A percentile compares a stretch with the other conserved stretches of the same genome.
Evolutionary conservation across 129 eudicot species (phyloP).

Genomic region (Oenanthe sinensis): DNA sequence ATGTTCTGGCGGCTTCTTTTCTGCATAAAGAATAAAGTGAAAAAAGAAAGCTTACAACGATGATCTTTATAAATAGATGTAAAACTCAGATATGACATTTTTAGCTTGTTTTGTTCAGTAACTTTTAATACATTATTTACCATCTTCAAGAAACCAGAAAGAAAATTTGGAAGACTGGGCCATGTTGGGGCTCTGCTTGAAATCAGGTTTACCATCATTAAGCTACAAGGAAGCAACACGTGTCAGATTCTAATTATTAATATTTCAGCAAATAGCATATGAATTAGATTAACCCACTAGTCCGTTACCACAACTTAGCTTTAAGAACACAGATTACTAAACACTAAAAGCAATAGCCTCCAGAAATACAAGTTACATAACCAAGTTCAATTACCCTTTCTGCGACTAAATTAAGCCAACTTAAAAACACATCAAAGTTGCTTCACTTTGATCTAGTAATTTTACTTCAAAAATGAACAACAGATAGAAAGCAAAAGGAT

Average conservation of each 20-base stretch:
- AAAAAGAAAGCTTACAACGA: background rate
- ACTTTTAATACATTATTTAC: conserved; percentile 17
- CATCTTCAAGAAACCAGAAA: conserved; percentile 82
- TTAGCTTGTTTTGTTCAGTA: background rate
- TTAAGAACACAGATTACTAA: background rate
- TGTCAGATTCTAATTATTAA: background rate
- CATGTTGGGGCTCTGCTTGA: conserved; percentile 33
- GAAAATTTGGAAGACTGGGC: conserved; percentile 78
- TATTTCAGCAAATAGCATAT: background rate
- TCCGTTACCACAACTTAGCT: background rate
- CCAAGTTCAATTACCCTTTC: background rate
- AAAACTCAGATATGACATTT: background rate
- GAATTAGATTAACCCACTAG: background rate
- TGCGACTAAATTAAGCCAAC: background rate
- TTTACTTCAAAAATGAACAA: no score
- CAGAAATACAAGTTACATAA: background rate
- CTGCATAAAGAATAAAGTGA: conserved; percentile 30
- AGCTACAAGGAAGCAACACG: conserved; percentile 21
- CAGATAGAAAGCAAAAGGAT: no score
- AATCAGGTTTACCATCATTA: conserved; percentile 45
- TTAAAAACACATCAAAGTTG: background rate
- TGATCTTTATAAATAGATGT: background rate
- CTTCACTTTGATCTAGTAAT: no score
- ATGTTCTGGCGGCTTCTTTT: conserved; percentile 38
- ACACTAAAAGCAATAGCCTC: background rate